These are phyloP conservation scores for Fusarium redolens DNA, from an alignment of 2,329 filamentous ascomycete species.

Conservation along the genomic window DNA sequence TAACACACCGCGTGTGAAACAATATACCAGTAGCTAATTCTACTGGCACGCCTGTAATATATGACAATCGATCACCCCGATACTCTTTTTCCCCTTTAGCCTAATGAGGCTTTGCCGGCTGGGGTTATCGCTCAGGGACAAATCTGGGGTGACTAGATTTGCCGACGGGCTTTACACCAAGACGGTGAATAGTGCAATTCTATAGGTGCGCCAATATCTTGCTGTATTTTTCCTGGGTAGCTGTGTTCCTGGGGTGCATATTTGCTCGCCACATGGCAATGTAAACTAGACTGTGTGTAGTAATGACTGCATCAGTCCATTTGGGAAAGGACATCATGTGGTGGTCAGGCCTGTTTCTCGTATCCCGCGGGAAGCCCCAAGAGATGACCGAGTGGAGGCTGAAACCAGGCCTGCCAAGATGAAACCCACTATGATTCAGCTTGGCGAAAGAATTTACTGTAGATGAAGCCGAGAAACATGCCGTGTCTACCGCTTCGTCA, in stretches of 20 bases:
- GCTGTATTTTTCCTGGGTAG: not conserved
- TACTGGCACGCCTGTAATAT: not conserved
- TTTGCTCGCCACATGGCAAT: not conserved
- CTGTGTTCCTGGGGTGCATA: not conserved
- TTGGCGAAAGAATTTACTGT: constrained; percentile 3
- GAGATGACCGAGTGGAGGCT: constrained; percentile 6
- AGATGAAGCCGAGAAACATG: constrained; percentile 18
- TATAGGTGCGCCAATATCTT: constrained; percentile 18
- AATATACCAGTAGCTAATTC: not conserved
- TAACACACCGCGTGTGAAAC: constrained; percentile 3
- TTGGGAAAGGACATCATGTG: not conserved
- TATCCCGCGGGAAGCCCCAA: not conserved
- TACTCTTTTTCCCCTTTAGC: not conserved
- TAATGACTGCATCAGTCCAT: not conserved
- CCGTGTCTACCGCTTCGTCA: not conserved
- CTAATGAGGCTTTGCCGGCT: constrained; percentile 13
- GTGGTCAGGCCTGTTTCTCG: constrained; percentile 1
- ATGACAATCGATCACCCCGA: not conserved
- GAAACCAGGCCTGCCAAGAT: constrained; percentile 22
- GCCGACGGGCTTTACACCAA: constrained; percentile 1
- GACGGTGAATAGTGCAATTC: not conserved
- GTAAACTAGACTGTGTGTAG: not conserved
- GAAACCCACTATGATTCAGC: constrained; percentile 27
- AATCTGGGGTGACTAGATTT: constrained; percentile 18
- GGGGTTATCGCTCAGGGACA: not conserved